Conservation (phyloP, 164 flowering plant species). For the Saururus chinensis region DNA sequence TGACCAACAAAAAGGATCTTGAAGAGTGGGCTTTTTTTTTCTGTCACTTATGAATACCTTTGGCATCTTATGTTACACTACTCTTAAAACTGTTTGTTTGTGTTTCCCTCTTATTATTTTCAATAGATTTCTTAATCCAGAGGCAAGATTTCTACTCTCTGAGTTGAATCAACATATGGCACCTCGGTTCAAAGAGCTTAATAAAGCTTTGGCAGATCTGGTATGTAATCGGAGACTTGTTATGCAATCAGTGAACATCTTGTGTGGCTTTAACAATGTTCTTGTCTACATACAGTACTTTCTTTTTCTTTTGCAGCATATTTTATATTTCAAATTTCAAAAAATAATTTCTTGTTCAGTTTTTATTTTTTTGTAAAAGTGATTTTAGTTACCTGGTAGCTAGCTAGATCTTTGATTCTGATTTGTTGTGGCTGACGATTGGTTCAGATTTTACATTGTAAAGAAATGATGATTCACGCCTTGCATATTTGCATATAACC, state of each 20-base stretch:
- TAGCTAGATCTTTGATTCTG: too few relatives aligned
- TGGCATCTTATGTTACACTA: not conserved
- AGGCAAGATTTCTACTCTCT: slow-evolving; percentile 50
- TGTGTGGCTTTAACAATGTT: not conserved
- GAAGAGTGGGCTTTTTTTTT: slow-evolving; percentile 47
- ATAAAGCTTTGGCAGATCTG: slow-evolving; percentile 76
- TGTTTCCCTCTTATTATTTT: slow-evolving; percentile 2
- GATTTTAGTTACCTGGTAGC: too few relatives aligned
- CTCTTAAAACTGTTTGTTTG: not conserved
- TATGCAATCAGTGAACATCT: not conserved
- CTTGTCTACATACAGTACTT: not conserved
- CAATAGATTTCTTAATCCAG: slow-evolving; percentile 71
- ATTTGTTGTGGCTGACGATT: too few relatives aligned
- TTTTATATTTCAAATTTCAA: not conserved
- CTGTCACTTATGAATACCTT: not conserved
- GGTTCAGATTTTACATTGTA: not conserved
- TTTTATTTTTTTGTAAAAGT: too few relatives aligned
- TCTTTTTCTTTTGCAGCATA: not conserved
- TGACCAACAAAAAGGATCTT: slow-evolving; percentile 58
- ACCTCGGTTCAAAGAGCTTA: slow-evolving; percentile 77
- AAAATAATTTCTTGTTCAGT: too few relatives aligned
- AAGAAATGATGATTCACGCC: not conserved
- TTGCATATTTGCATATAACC: not conserved
- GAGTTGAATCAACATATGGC: slow-evolving; percentile 84
- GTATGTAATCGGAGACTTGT: slow-evolving; percentile 28